Evolutionary conservation across 257 asterid species (phyloP).

Genomic region (Linderniella brevidens): DNA sequence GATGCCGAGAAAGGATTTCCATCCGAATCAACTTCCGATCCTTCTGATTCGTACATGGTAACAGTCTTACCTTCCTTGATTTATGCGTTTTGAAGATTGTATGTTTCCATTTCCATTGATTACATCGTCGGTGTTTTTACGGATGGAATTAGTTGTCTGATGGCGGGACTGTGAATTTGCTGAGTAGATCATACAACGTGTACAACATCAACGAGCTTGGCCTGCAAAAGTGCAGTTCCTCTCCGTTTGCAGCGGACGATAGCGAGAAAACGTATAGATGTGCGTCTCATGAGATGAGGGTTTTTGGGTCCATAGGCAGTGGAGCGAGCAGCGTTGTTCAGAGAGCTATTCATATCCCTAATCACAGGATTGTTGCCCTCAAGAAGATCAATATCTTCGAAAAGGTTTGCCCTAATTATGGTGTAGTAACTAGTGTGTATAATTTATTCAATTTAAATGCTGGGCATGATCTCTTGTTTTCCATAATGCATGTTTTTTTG

Average conservation of each 20-base stretch:
- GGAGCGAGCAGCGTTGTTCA: constrained; percentile 99
- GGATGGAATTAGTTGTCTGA: constrained; percentile 44
- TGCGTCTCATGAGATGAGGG: constrained; percentile 93
- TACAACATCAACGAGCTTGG: constrained; percentile 95
- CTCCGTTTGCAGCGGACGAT: constrained; percentile 37
- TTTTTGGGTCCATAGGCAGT: constrained; percentile 81
- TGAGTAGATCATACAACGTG: constrained; percentile 82
- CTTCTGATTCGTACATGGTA: constrained; percentile 74
- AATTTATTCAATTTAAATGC: too few species aligned
- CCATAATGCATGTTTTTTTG: too few species aligned
- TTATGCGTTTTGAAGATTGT: neutral
- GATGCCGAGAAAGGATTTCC: constrained; percentile 97
- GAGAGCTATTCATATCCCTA: constrained; percentile 92
- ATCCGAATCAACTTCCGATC: constrained; percentile 59
- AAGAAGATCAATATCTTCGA: constrained; percentile 93
- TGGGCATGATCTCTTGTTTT: too few species aligned
- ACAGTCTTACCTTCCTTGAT: neutral
- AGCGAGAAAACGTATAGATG: constrained; percentile 76
- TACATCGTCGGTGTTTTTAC: neutral
- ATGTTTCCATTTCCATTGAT: constrained; percentile 1
- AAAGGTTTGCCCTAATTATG: constrained; percentile 34
- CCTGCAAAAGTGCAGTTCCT: constrained; percentile 66
- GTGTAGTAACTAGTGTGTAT: neutral
- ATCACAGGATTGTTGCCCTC: constrained; percentile 89
- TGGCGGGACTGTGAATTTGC: constrained; percentile 76